phyloP scores from a whole-genome alignment of 1,284 basidiomycete genomes.

The Ganoderma lucidum region DNA sequence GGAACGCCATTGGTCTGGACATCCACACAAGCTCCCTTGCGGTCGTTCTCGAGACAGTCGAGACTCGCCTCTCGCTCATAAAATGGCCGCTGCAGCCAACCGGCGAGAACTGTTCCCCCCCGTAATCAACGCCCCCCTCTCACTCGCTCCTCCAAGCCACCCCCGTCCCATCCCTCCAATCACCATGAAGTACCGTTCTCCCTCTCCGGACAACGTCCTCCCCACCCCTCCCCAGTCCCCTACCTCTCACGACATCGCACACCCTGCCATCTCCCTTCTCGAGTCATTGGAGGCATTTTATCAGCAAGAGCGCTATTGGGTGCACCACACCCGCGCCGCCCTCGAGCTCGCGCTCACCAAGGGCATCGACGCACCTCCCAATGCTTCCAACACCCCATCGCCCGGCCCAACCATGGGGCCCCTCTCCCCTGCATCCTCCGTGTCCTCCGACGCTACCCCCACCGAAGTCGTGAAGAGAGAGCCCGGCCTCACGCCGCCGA shows the following conservation, averaged over 20 bases:
- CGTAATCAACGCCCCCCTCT: slow-evolving; percentile 12
- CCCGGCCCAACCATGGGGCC: slow-evolving; percentile 30
- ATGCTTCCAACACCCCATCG: slow-evolving; percentile 35
- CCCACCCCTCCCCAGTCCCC: slow-evolving; percentile 58
- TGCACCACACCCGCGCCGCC: slow-evolving; percentile 53
- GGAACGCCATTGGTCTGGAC: slow-evolving; percentile 42
- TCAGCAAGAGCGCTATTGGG: slow-evolving; percentile 73
- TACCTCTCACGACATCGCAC: slow-evolving; percentile 41
- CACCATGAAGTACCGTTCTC: slow-evolving; percentile 40
- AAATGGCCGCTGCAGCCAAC: slow-evolving; percentile 35
- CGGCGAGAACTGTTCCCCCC: slow-evolving; percentile 27
- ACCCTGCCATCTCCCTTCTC: slow-evolving; percentile 61
- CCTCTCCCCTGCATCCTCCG: slow-evolving; percentile 31
- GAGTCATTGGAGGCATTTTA: slow-evolving; percentile 71
- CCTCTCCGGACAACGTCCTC: slow-evolving; percentile 41
- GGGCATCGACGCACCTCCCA: slow-evolving; percentile 40
- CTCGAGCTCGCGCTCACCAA: slow-evolving; percentile 44
- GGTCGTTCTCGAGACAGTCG: slow-evolving; percentile 39
- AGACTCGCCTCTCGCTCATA: slow-evolving; percentile 39
- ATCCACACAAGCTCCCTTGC: slow-evolving; percentile 35
- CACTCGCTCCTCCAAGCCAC: slow-evolving; percentile 24
- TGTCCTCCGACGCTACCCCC: slow-evolving; percentile 27
- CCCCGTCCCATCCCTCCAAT: slow-evolving; percentile 27
- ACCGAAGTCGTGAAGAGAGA: slow-evolving; percentile 39
- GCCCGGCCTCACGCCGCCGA: slow-evolving; percentile 35